Evolutionary conservation across 768 basidiomycete species (phyloP), one percentile per base, ranked within the genome.

Genomic region (Tephrocybe rancida): DNA sequence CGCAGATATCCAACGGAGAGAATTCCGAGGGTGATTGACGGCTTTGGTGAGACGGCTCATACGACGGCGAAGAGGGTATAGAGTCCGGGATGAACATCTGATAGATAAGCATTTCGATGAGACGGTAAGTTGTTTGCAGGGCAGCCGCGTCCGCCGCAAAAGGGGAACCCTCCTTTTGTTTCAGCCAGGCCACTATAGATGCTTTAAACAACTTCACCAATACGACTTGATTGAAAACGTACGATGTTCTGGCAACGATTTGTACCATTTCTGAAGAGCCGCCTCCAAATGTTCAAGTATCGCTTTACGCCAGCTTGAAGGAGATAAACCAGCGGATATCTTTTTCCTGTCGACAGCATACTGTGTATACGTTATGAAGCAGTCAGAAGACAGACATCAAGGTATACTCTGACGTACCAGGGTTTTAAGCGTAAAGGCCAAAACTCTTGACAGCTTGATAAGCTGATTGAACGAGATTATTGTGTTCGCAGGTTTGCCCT

Each of bases 291-390:
- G 85, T 14, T 81, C 75, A 14, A 92, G 73, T 26, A 88, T 80
- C 39, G 84, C 76, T 44, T 78, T 78, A 43, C 77, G 73, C 76
- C 81, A 83, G 51, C 78, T 74, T 51, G 75, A 70, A 25, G 79
- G 76, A 38, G 80, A 76, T 54, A 80, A 70, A 30, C 82, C 84
- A 22, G 78, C 67, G 32, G 82, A 70, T 16, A 82, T 67, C 58
- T 84, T 83, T 19, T 80, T 74, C 66, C 82, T 85, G 69, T 90
- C 83, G 57, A 90, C 81, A 8, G 85, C 82, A 72, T 93, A 92
- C 88, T 87, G 62, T 46, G 18, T 32, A 24, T 0, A 42, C 43
- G 35, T 41, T 24, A n/a, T n/a, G n/a, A n/a, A n/a, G n/a, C n/a
- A 49, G 25, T 46, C 18, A 37, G 58, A 8, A 42, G 18, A 27